Evolutionary conservation across 2,329 filamentous ascomycete genomes (phyloP).

Genomic region (Microsporum ferrugineum): DNA sequence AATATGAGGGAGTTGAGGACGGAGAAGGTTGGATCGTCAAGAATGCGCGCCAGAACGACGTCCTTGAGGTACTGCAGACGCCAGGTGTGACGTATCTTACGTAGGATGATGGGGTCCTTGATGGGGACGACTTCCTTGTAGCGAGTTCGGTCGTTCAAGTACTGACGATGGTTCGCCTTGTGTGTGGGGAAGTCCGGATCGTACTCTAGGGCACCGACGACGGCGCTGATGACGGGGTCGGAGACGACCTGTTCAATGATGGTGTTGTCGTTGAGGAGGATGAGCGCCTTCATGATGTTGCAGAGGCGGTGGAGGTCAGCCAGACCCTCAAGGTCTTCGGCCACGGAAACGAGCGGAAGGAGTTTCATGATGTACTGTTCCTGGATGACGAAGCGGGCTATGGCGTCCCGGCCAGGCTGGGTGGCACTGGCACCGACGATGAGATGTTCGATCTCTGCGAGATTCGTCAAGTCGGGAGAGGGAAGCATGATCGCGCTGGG

Average conservation of each 20-base stretch:
- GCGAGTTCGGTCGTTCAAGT: constrained; percentile 73
- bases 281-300: constrained; percentile 95
- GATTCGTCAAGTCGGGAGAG: constrained; percentile 64
- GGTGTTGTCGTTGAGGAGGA: constrained; percentile 83
- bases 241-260: constrained; percentile 92
- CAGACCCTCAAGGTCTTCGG: constrained; percentile 82
- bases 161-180: constrained; percentile 93
- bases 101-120: constrained; percentile 65
- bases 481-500: constrained; percentile 62
- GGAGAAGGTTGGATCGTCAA: constrained; percentile 95
- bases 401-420: constrained; percentile 65
- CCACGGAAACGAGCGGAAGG: constrained; percentile 72
- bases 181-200: constrained; percentile 96
- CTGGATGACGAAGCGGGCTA: constrained; percentile 74
- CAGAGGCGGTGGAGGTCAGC: constrained; percentile 80
- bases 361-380: constrained; percentile 83
- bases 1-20: constrained; percentile 97
- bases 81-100: constrained; percentile 94
- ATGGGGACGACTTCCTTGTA: constrained; percentile 96
- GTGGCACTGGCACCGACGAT: constrained; percentile 71
- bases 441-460: constrained; percentile 70
- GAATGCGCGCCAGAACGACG: constrained; percentile 88
- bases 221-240: constrained; percentile 77
- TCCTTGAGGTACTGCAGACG: constrained; percentile 94
- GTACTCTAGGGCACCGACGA: constrained; percentile 93